Conservation (phyloP, 768 basidiomycete species). For the Boletellus sp. region DNA sequence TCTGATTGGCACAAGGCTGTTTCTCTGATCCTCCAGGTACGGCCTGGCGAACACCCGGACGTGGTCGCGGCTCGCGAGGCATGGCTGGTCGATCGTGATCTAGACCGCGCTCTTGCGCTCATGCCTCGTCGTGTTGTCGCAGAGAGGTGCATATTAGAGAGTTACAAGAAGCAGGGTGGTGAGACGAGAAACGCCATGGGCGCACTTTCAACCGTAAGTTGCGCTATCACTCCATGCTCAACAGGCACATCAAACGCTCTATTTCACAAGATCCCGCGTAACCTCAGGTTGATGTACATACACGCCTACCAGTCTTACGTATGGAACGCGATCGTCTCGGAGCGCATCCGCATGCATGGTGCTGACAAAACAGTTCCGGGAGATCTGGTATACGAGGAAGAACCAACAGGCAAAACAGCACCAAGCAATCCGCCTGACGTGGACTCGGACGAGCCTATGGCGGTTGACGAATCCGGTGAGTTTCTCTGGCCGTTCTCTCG, state of each 20-base stretch:
- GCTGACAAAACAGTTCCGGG: conserved; percentile 73
- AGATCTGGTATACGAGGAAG: conserved; percentile 80
- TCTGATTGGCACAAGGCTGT: conserved; percentile 90
- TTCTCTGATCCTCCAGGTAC: conserved; percentile 71
- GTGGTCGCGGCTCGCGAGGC: conserved; percentile 79
- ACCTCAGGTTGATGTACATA: conserved; percentile 94
- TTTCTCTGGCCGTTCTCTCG: conserved; percentile 8
- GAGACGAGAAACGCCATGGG: conserved; percentile 84
- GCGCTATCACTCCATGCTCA: background rate
- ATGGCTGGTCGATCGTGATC: conserved; percentile 81
- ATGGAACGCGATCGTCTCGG: conserved; percentile 96
- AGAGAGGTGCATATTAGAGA: conserved; percentile 89
- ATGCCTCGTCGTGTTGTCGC: conserved; percentile 93
- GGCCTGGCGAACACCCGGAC: conserved; percentile 92
- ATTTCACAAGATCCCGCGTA: conserved; percentile 79
- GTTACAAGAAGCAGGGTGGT: conserved; percentile 75
- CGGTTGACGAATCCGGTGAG: conserved; percentile 32
- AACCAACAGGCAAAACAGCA: conserved; percentile 20
- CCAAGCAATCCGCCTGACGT: conserved; percentile 30
- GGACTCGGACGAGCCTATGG: conserved; percentile 29
- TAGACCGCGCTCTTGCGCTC: conserved; percentile 74
- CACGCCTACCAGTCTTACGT: conserved; percentile 99
- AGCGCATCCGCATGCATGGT: conserved; percentile 80
- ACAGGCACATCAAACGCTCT: conserved; percentile 2
- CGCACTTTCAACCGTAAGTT: conserved; percentile 73